phyloP scores from a whole-genome alignment of 768 basidiomycete genomes.

The Lepiota brunneoincarnata region DNA sequence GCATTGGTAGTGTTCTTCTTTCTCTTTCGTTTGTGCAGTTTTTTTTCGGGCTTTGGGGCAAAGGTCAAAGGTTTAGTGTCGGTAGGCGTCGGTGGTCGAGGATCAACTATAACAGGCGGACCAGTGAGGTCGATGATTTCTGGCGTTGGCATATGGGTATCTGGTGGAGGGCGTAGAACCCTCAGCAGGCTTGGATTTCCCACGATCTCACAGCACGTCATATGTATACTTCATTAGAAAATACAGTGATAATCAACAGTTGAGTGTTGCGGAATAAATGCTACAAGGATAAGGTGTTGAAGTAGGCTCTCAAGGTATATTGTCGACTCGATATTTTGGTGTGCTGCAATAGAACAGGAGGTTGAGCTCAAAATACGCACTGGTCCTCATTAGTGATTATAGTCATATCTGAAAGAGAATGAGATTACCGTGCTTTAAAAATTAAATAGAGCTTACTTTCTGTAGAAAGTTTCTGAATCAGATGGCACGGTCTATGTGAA shows the following conservation, averaged over 20 bases:
- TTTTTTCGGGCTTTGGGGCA: constrained; percentile 7
- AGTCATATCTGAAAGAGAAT: constrained; percentile 35
- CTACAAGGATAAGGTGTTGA: constrained; percentile 1
- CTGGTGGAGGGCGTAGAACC: not conserved
- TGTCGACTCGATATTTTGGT: not conserved
- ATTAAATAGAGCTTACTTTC: constrained; percentile 52
- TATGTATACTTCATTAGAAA: not conserved
- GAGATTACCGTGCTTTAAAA: not conserved
- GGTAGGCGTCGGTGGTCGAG: not conserved
- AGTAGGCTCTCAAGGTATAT: not conserved
- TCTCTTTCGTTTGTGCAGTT: constrained; percentile 17
- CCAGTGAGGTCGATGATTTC: constrained; percentile 35
- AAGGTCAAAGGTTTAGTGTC: not conserved
- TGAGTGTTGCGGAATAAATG: not conserved
- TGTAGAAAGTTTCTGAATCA: constrained; percentile 84
- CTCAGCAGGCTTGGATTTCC: not conserved
- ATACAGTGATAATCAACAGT: not conserved
- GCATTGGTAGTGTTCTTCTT: constrained; percentile 24
- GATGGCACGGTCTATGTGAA: constrained; percentile 51
- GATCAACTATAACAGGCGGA: constrained; percentile 7
- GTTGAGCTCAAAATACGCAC: not conserved
- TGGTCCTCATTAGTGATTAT: constrained; percentile 31
- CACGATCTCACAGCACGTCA: not conserved
- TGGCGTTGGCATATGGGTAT: not conserved
- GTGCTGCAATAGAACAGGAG: not conserved